A percentile compares a stretch with the other conserved stretches of the same genome.
Evolutionary conservation across 257 asterid genomes (phyloP).

Genomic region (Cruciata laevipes): DNA sequence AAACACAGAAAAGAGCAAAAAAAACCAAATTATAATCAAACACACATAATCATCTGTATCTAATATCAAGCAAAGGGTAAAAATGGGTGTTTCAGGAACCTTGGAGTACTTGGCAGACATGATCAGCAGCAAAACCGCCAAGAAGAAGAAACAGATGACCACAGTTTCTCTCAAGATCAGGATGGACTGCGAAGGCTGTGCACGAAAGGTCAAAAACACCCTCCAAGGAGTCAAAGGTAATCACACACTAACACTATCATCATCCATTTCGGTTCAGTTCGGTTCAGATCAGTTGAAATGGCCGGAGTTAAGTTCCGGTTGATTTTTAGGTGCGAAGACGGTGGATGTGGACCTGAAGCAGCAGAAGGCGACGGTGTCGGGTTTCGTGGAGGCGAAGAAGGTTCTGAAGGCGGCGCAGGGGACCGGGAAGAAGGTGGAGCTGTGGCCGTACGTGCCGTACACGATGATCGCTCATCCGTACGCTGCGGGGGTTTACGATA

Average conservation of each 20-base stretch:
- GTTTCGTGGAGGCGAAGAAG: conserved; percentile 69
- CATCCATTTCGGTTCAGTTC: too few species aligned
- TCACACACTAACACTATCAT: too few species aligned
- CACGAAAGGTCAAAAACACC: conserved; percentile 44
- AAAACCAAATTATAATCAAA: too few species aligned
- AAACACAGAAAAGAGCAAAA: neutral
- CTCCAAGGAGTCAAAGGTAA: conserved; percentile 71
- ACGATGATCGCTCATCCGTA: conserved; percentile 73
- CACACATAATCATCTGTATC: neutral
- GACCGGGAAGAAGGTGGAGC: conserved; percentile 61
- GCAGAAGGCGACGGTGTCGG: conserved; percentile 78
- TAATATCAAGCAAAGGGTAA: neutral
- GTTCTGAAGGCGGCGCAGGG: conserved; percentile 62
- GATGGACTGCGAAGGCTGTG: conserved; percentile 95
- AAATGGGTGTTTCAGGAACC: conserved; percentile 79
- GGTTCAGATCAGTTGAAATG: too few species aligned
- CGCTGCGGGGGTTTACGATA: conserved; percentile 74
- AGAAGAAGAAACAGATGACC: conserved; percentile 51
- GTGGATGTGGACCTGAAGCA: conserved; percentile 75
- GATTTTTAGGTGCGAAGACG: conserved; percentile 52
- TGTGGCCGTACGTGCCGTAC: conserved; percentile 83
- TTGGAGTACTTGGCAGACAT: conserved; percentile 62
- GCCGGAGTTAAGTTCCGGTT: too few species aligned
- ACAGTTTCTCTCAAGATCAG: conserved; percentile 65
- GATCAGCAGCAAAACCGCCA: conserved; percentile 40